Conservation (phyloP, 106 monocot species). For the Agapanthus africanus region DNA sequence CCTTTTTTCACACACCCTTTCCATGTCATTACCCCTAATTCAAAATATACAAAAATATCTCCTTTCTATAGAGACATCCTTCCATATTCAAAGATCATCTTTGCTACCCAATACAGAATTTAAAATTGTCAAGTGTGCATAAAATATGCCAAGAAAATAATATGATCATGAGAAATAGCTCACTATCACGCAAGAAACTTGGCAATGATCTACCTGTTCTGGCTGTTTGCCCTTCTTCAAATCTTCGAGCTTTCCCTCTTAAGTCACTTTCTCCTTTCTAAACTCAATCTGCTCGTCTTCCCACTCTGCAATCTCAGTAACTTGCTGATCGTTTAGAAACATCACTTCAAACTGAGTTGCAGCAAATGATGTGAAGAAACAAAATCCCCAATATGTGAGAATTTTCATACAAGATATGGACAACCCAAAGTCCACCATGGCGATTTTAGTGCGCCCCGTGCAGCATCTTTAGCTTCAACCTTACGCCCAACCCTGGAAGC, state of each 20-base stretch:
- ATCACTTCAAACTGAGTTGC: background rate
- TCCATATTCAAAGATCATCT: too few relatives aligned
- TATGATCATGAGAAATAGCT: too few relatives aligned
- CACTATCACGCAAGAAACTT: background rate
- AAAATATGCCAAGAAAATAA: too few relatives aligned
- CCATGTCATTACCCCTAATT: too few relatives aligned
- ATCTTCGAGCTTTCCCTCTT: conserved; percentile 85
- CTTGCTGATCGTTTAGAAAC: conserved; percentile 38
- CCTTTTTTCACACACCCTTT: too few relatives aligned
- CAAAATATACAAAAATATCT: too few relatives aligned
- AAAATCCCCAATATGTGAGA: too few relatives aligned
- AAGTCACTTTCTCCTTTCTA: conserved; percentile 79
- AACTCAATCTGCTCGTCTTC: conserved; percentile 96
- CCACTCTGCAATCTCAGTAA: conserved; percentile 85
- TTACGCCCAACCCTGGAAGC: conserved; percentile 92
- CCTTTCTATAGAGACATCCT: too few relatives aligned
- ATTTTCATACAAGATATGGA: conserved; percentile 59
- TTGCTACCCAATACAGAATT: too few relatives aligned
- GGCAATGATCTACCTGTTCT: conserved; percentile 48
- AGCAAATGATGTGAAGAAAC: background rate
- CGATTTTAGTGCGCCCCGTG: conserved; percentile 79
- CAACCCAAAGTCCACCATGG: conserved; percentile 99
- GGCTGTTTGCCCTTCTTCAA: conserved; percentile 90
- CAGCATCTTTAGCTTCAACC: conserved; percentile 88
- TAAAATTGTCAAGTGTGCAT: too few relatives aligned